phyloP scores from a whole-genome alignment of 2,329 filamentous ascomycete genomes.

The Penicillium occitanis region DNA sequence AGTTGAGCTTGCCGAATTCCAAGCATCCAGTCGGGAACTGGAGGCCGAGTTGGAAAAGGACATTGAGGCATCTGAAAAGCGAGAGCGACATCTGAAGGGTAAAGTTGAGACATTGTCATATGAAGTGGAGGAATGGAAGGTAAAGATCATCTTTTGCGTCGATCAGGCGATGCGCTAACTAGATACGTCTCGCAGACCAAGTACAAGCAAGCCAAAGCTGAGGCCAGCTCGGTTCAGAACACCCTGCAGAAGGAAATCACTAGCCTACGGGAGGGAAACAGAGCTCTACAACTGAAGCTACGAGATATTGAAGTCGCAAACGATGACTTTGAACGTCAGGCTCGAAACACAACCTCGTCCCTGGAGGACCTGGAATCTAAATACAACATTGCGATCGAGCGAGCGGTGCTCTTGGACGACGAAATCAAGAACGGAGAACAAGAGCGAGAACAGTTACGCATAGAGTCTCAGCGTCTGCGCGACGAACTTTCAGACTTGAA shows the following conservation, averaged over 20 bases:
- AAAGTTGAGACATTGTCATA: slow-evolving; percentile 82
- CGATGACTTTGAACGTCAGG: slow-evolving; percentile 96
- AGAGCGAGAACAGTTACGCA: slow-evolving; percentile 83
- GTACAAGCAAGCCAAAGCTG: slow-evolving; percentile 90
- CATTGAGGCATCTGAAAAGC: slow-evolving; percentile 90
- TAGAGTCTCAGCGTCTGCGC: slow-evolving; percentile 83
- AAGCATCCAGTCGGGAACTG: slow-evolving; percentile 87
- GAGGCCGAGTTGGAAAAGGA: slow-evolving; percentile 95
- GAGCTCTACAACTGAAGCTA: slow-evolving; percentile 76
- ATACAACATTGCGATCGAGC: slow-evolving; percentile 91
- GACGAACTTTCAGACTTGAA: slow-evolving; percentile 91
- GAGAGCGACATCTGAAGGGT: slow-evolving; percentile 79
- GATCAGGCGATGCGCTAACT: slow-evolving; percentile 5
- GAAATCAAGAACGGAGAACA: slow-evolving; percentile 89
- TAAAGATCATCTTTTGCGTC: slow-evolving; percentile 46
- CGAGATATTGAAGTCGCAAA: slow-evolving; percentile 97
- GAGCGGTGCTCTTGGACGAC: slow-evolving; percentile 89
- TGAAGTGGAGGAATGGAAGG: slow-evolving; percentile 98
- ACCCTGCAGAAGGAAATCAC: slow-evolving; percentile 94
- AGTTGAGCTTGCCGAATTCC: slow-evolving; percentile 87
- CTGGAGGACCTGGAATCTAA: slow-evolving; percentile 96
- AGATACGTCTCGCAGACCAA: slow-evolving; percentile 63
- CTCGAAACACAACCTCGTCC: slow-evolving; percentile 90
- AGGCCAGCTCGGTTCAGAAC: slow-evolving; percentile 81
- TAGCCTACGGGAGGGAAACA: slow-evolving; percentile 77